These are phyloP conservation scores for Gnaphalium uliginosum DNA, from an alignment of 129 eudicot species.

Conservation along the genomic window DNA sequence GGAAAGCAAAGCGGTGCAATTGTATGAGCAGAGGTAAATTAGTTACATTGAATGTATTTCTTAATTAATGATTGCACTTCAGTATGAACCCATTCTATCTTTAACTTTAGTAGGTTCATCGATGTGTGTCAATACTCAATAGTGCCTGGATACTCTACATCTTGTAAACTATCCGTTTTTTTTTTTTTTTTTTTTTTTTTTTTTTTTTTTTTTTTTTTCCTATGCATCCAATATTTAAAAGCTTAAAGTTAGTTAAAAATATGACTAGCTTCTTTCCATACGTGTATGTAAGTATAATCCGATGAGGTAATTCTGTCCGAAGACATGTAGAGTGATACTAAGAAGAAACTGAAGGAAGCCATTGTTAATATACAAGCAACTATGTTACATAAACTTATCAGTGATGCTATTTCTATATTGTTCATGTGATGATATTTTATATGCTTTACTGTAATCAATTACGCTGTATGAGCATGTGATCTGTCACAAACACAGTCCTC, in stretches of 20 bases:
- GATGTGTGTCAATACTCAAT: neutral
- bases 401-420: neutral
- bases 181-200: too few relatives aligned
- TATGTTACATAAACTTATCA: neutral
- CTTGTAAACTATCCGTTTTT: neutral
- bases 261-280: neutral
- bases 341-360: neutral
- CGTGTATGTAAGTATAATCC: neutral
- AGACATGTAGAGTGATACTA: neutral
- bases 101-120: neutral
- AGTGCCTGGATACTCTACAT: constrained; percentile 2
- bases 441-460: neutral
- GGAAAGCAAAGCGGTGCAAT: constrained; percentile 64
- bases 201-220: too few relatives aligned
- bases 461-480: neutral
- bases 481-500: neutral
- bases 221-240: too few relatives aligned
- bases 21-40: constrained; percentile 65
- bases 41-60: neutral
- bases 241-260: too few relatives aligned
- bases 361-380: neutral
- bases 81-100: too few relatives aligned
- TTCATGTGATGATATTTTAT: neutral
- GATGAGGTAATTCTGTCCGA: neutral
- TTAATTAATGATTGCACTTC: neutral